These are phyloP conservation scores for Alternaria novae-zelandiae DNA, from an alignment of 2,329 filamentous ascomycete species.

Conservation along the genomic window DNA sequence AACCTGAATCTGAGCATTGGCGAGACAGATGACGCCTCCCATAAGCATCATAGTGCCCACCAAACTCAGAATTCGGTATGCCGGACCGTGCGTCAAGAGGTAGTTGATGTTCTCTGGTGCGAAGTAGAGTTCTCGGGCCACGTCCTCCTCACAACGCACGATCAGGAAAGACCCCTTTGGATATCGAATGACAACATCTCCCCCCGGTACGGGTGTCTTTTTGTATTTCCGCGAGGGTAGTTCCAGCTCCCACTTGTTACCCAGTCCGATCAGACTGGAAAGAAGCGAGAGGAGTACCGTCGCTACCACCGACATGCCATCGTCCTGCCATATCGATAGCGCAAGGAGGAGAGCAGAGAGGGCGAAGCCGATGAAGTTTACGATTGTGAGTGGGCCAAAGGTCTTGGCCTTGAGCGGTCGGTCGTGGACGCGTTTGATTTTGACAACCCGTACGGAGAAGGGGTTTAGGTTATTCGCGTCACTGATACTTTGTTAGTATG, in stretches of 20 bases:
- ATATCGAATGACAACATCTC: conserved; percentile 59
- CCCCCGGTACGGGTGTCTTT: conserved; percentile 41
- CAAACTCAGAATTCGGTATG: conserved; percentile 57
- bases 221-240: conserved; percentile 48
- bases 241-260: conserved; percentile 57
- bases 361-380: conserved; percentile 54
- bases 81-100: conserved; percentile 46
- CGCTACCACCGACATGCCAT: conserved; percentile 60
- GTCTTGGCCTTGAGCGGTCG: conserved; percentile 52
- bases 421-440: conserved; percentile 43
- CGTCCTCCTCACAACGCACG: conserved; percentile 57
- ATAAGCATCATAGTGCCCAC: conserved; percentile 60
- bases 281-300: conserved; percentile 57
- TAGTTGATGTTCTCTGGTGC: conserved; percentile 59
- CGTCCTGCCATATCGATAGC: conserved; percentile 53
- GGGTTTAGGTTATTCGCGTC: conserved; percentile 45
- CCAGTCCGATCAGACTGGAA: conserved; percentile 57
- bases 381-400: conserved; percentile 54
- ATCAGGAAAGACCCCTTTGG: conserved; percentile 59
- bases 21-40: conserved; percentile 59
- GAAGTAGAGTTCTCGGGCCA: conserved; percentile 60
- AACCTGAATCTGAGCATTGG: conserved; percentile 55
- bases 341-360: conserved; percentile 53
- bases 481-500: conserved; percentile 21
- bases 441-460: conserved; percentile 51